Percentiles rank a stretch among this genome's conserved stretches.
Conservation (phyloP, 768 basidiomycete species). For the Lanmaoa pseudosensibilis region DNA sequence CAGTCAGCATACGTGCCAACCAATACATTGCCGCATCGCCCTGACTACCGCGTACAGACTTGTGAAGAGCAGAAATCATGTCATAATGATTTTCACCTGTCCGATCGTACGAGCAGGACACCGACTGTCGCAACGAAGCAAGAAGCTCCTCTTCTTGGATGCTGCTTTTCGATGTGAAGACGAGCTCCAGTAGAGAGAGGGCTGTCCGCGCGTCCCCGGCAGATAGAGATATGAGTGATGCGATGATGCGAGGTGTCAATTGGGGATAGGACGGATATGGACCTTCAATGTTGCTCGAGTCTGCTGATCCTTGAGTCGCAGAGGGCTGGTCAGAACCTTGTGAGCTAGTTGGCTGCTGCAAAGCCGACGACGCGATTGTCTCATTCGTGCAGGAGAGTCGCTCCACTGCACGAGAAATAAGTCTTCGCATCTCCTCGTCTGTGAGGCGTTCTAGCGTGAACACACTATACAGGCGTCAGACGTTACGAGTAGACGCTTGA, state of each 20-base stretch:
- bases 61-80: conserved; percentile 84
- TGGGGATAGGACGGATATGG: conserved; percentile 35
- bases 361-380: not conserved
- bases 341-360: conserved; percentile 14
- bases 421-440: conserved; percentile 55
- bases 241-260: conserved; percentile 47
- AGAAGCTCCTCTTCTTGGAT: conserved; percentile 52
- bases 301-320: conserved; percentile 19
- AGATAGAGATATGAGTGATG: conserved; percentile 53
- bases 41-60: conserved; percentile 76
- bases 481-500: not conserved
- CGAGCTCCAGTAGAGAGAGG: conserved; percentile 73
- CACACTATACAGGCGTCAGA: conserved; percentile 50
- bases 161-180: conserved; percentile 44
- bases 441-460: conserved; percentile 70
- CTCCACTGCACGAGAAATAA: conserved; percentile 56
- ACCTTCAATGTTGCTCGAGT: conserved; percentile 9
- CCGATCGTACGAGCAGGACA: conserved; percentile 69
- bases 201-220: conserved; percentile 77
- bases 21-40: conserved; percentile 83
- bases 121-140: conserved; percentile 58
- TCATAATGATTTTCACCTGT: conserved; percentile 76
- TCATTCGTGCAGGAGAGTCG: conserved; percentile 30
- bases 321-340: conserved; percentile 20
- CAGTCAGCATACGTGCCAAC: conserved; percentile 80